Conservation (phyloP, 345 rosid genomes). For the Bruguiera parviflora region DNA sequence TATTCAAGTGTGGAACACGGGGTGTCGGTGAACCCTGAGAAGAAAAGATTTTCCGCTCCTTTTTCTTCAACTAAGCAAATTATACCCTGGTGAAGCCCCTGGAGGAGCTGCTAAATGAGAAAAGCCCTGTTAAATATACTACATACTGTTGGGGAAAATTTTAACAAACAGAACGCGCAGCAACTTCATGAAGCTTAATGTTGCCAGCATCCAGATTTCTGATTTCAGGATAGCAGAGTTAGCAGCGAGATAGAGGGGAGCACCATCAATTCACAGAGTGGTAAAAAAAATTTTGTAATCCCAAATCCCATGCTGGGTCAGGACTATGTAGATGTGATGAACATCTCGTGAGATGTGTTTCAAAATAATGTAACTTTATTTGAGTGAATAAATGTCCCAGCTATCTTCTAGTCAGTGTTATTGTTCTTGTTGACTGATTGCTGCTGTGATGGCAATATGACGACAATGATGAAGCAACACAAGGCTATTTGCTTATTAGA, state of each 20-base stretch:
- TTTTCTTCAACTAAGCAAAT: slow-evolving; percentile 42
- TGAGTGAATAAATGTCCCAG: too few relatives aligned
- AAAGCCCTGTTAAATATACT: slow-evolving; percentile 32
- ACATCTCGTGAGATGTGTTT: background rate
- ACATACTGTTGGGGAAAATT: slow-evolving; percentile 44
- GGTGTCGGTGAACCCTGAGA: slow-evolving; percentile 39
- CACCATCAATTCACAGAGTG: too few relatives aligned
- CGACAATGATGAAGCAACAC: too few relatives aligned
- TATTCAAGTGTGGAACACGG: slow-evolving; percentile 52
- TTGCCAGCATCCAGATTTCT: slow-evolving; percentile 40
- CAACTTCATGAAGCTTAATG: slow-evolving; percentile 44
- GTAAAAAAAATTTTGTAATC: too few relatives aligned
- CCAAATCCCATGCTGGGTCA: too few relatives aligned
- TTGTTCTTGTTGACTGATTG: too few relatives aligned
- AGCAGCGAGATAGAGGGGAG: background rate
- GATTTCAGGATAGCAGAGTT: slow-evolving; percentile 28
- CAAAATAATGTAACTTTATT: too few relatives aligned
- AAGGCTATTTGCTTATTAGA: too few relatives aligned
- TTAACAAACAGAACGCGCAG: slow-evolving; percentile 27
- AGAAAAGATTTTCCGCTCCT: slow-evolving; percentile 47
- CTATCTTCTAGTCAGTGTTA: too few relatives aligned
- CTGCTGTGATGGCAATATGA: too few relatives aligned
- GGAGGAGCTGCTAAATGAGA: slow-evolving; percentile 32
- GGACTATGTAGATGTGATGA: background rate
- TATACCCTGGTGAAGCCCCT: slow-evolving; percentile 34